Base-by-base conservation (phyloP, 768 basidiomycete genomes). In the Xerocomellus intermedius region DNA sequence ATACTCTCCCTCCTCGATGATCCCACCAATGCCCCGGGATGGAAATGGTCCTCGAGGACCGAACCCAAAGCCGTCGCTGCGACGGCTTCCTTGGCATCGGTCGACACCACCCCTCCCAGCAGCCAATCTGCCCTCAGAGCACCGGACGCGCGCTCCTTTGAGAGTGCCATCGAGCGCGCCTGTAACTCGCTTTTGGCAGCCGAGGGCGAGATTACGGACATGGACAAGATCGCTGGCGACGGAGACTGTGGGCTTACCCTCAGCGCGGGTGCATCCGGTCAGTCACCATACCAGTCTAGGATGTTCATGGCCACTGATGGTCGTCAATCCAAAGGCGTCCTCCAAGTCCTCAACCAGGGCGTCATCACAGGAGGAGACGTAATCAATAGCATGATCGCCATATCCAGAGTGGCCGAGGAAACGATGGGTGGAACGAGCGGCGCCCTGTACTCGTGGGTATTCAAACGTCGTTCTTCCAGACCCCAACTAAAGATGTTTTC, bases 141-240 rank as follows among this genome's bases (percentile, higher is more conserved):
- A n/a, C 50, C 69, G 10, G 75, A 90, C 57, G 69, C 77, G 4
- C 59, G 67, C n/a, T 68, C 61, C 8, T 91, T 93, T 68, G 72
- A 77, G 41, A 66, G 65, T 3, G 79, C 80, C 17, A 72, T 95
- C 32, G 73, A 76, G 62, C 74, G 76, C 21, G 87, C 86, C 1
- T 87, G 86, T 57, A 67, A 81, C 19, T 84, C 83, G 2, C 73
- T 98, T 56, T 81, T 93, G 55, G 73, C 72, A 8, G 89, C 87
- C 8, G 95, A 98, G 69, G 84, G 89, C 2, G 93, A 94, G 60
- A 93, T 99, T 57, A 98, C 95, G 14, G 74, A 80, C 19, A 89
- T 92, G 84, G 96, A 99, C 69, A 86, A 82, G 54, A 87, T 98
- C 50, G 90, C 91, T 2, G 95, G 95, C 26, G 95, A 98, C 65